Percentiles rank a stretch among this genome's conserved stretches.
phyloP scores from a whole-genome alignment of 208 protist species.

The Acanthamoeba lenticulata region DNA sequence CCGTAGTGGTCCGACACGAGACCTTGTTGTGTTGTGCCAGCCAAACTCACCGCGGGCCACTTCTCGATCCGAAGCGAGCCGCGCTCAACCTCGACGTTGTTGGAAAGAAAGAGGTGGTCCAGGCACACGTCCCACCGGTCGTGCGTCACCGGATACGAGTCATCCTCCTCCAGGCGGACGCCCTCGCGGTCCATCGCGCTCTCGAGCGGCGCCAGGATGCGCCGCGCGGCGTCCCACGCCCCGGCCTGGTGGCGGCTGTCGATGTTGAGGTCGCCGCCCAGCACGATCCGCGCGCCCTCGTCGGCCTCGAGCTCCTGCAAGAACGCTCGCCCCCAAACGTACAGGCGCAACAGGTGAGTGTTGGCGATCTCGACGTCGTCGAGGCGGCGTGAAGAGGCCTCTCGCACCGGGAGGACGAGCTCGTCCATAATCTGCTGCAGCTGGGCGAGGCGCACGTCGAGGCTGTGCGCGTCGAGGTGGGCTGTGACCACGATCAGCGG shows the following conservation, averaged over 20 bases:
- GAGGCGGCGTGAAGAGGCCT: not conserved
- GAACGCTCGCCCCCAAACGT: not conserved
- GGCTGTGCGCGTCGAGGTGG: not conserved
- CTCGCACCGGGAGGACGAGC: not conserved
- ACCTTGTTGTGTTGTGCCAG: too few species aligned
- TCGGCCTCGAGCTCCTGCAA: not conserved
- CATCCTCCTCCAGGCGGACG: not conserved
- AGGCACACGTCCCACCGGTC: not conserved
- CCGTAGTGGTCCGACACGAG: too few species aligned
- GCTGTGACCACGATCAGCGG: not conserved
- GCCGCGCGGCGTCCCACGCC: not conserved
- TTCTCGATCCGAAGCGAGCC: not conserved
- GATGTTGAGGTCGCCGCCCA: slow-evolving; percentile 17
- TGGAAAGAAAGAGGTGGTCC: not conserved
- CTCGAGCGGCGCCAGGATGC: not conserved
- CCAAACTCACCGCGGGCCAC: not conserved
- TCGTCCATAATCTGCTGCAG: not conserved
- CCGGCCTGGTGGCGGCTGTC: not conserved
- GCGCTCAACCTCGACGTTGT: not conserved
- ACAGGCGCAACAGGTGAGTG: not conserved
- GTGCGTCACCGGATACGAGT: not conserved
- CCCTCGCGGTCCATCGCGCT: not conserved
- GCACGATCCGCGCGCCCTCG: not conserved
- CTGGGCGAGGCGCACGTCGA: not conserved
- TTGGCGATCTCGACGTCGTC: not conserved